These are phyloP conservation scores for Arabidopsis lyrata DNA, from an alignment of 441 rosid genomes.

Conservation along the genomic window DNA sequence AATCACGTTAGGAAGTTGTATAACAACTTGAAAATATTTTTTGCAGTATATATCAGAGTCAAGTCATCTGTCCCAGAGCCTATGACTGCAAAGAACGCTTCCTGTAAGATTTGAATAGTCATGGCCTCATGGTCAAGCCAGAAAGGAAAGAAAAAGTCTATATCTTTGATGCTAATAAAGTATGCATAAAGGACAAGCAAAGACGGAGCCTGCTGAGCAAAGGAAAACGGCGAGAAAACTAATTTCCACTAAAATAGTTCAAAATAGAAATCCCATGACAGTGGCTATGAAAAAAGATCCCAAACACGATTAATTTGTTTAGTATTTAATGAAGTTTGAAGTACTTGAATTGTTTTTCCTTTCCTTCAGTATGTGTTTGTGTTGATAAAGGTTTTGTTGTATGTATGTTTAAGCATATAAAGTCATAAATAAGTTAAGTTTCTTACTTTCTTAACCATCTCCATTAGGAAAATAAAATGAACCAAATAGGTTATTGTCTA, in stretches of 20 bases:
- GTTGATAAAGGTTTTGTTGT: background rate
- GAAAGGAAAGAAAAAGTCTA: no score
- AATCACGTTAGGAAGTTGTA: slow-evolving; percentile 19
- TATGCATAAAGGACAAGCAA: no score
- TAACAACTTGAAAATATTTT: slow-evolving; percentile 3
- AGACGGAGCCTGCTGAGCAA: no score
- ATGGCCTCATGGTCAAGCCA: no score
- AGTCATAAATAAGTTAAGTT: background rate
- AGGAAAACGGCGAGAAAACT: background rate
- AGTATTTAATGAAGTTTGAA: background rate
- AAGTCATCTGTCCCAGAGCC: no score
- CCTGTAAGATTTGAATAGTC: no score
- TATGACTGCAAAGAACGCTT: no score
- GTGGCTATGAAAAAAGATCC: background rate
- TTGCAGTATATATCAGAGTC: no score
- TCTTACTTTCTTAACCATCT: background rate
- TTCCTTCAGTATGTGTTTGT: background rate
- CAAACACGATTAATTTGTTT: slow-evolving; percentile 6
- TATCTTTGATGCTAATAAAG: no score
- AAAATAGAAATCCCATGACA: slow-evolving; percentile 13
- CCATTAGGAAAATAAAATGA: background rate
- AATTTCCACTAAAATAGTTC: slow-evolving; percentile 16
- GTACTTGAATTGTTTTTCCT: background rate
- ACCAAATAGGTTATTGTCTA: background rate
- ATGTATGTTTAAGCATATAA: background rate